phyloP scores from a whole-genome alignment of 108 stramenopile genomes.

The Conticribra guillardii region DNA sequence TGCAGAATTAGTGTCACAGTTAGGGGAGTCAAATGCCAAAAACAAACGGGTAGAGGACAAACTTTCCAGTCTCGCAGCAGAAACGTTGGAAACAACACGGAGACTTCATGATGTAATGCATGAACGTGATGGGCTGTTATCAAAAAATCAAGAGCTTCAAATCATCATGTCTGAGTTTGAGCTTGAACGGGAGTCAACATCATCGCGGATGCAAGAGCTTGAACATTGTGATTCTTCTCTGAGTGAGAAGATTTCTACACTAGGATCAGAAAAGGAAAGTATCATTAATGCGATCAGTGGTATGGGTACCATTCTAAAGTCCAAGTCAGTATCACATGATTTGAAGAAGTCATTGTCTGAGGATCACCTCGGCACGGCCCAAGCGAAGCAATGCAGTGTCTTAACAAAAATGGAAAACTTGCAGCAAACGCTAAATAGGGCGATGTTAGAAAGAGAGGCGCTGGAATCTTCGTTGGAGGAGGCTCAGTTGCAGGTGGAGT shows the following conservation, averaged over 20 bases:
- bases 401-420: no score
- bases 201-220: not conserved
- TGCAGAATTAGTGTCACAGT: not conserved
- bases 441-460: no score
- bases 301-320: no score
- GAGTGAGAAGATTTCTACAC: not conserved
- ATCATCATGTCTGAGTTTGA: not conserved
- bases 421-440: no score
- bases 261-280: not conserved
- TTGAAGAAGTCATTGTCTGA: no score
- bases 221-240: not conserved
- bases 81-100: not conserved
- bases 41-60: not conserved
- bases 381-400: no score
- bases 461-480: no score
- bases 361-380: no score
- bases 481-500: no score
- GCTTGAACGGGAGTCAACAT: not conserved
- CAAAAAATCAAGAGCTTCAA: not conserved
- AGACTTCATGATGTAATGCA: not conserved
- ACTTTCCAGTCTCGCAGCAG: not conserved
- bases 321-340: no score
- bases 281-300: not conserved
- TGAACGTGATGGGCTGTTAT: not conserved
- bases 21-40: not conserved